A percentile compares a stretch with the other conserved stretches of the same genome.
These are phyloP conservation scores for Hypoxylon sp. DNA, from an alignment of 2,329 filamentous ascomycete genomes.

Conservation along the genomic window DNA sequence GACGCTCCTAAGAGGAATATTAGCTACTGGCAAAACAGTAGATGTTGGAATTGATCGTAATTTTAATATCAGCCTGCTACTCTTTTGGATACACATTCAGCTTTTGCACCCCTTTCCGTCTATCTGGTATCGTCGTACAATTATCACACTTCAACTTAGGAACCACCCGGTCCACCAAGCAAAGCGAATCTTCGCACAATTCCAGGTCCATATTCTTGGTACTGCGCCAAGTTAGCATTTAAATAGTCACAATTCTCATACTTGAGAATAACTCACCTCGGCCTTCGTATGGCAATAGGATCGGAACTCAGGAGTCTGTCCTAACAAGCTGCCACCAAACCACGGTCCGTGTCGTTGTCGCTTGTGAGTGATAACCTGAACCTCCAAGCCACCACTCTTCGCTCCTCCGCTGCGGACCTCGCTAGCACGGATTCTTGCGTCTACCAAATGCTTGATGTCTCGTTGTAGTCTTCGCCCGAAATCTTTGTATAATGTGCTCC, in stretches of 20 bases:
- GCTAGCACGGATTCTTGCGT: conserved; percentile 91
- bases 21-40: not conserved
- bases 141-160: conserved; percentile 60
- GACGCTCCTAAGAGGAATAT: not conserved
- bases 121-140: conserved; percentile 40
- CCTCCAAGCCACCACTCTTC: conserved; percentile 93
- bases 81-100: conserved; percentile 43
- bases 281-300: conserved; percentile 98
- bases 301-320: conserved; percentile 97
- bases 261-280: conserved; percentile 63
- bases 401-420: conserved; percentile 93
- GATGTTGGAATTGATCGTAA: conserved; percentile 28
- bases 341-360: conserved; percentile 96
- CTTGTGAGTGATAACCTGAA: conserved; percentile 98
- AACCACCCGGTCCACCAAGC: conserved; percentile 89
- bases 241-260: not conserved
- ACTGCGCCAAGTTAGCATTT: conserved; percentile 64
- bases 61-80: conserved; percentile 41
- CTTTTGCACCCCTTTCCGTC: conserved; percentile 40
- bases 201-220: conserved; percentile 95
- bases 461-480: conserved; percentile 96
- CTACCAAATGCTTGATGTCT: conserved; percentile 96
- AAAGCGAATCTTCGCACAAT: conserved; percentile 96
- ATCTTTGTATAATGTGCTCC: conserved; percentile 98
- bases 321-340: conserved; percentile 97